Evolutionary conservation across 768 basidiomycete species (phyloP), one percentile per base, ranked within the genome.

Genomic region (Lentinula sp.): DNA sequence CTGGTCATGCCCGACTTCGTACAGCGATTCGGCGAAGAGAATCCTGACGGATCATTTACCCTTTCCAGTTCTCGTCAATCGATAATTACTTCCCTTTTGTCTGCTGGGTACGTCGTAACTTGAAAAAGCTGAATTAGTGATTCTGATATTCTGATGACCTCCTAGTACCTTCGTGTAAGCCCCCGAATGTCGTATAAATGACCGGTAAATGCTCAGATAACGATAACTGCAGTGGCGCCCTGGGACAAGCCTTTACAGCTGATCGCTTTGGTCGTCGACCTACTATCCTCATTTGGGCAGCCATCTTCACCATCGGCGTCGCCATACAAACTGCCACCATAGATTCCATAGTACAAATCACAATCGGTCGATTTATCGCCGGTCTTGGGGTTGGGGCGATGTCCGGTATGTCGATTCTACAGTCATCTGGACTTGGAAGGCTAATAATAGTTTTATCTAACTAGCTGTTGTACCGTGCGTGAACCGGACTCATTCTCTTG

Each of bases 1-100:
- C 72, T 91, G 36, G 90, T 91, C 61, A 90, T 90, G 87, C 82
- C 82, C 7, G 88, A 91, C 69, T 91, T 91, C 70, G 78, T 89
- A 65, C 65, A 74, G 57, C 82, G 88, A 12, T 91, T 91, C 67
- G 90, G 88, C 36, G 74, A 84, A 66, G 56, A 77, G 3, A 78
- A 72, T 52, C 66, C 66, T 2, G 66, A 82, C 62, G 87, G 87
- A 3, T 64, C 72, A 37, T 73, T 73, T 54, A 74, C 81, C 61
- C 73, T 93, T 9, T 82, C 85, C 2, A 81, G 81, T 61, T 81
- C 83, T 28, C 77, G 88, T 39, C 87, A 90, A 67, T 87, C 87
- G 0, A 87, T 91, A 54, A 91, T 91, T 58, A 90, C 90, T 0
- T 91, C 89, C 6, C 77, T 91, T 3, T 76, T 91, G 6, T 90